These are phyloP conservation scores for Carex cristatella DNA, from an alignment of 176 grass and related monocot genomes.

Conservation along the genomic window DNA sequence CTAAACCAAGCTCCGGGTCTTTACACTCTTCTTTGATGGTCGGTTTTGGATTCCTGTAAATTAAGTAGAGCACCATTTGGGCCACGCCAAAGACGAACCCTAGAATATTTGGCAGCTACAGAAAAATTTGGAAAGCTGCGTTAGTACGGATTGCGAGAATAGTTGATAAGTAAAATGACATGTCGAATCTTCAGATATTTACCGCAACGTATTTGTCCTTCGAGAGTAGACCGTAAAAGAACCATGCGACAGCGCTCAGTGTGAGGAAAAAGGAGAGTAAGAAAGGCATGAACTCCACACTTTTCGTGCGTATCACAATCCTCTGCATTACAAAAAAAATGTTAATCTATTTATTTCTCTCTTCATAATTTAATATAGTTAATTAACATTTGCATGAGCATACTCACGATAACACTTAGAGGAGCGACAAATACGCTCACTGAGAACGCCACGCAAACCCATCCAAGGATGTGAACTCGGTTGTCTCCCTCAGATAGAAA, in stretches of 20 bases:
- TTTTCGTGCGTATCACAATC: slow-evolving; percentile 58
- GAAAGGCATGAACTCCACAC: slow-evolving; percentile 95
- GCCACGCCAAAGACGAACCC: slow-evolving; percentile 60
- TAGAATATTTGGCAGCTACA: slow-evolving; percentile 63
- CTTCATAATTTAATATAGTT: neutral
- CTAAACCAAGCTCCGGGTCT: slow-evolving; percentile 30
- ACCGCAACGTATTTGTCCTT: slow-evolving; percentile 81
- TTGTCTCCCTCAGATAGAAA: slow-evolving; percentile 19
- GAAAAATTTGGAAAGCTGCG: neutral
- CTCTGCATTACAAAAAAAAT: slow-evolving; percentile 34
- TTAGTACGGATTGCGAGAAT: neutral
- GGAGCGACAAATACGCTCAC: slow-evolving; percentile 77
- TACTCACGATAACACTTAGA: slow-evolving; percentile 62
- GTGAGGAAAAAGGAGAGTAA: slow-evolving; percentile 75
- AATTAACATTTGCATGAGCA: neutral
- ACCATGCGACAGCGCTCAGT: slow-evolving; percentile 60
- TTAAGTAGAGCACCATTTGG: slow-evolving; percentile 63
- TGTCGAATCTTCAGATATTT: neutral
- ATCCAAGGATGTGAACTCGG: slow-evolving; percentile 45
- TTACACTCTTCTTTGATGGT: slow-evolving; percentile 17
- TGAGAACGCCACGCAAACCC: slow-evolving; percentile 77
- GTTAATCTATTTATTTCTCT: neutral
- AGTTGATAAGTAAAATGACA: neutral
- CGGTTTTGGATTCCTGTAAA: slow-evolving; percentile 47
- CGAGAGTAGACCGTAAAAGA: slow-evolving; percentile 64